Conservation (phyloP, 202 grass and related monocot species). For the Dendrocalamus latiflorus region DNA sequence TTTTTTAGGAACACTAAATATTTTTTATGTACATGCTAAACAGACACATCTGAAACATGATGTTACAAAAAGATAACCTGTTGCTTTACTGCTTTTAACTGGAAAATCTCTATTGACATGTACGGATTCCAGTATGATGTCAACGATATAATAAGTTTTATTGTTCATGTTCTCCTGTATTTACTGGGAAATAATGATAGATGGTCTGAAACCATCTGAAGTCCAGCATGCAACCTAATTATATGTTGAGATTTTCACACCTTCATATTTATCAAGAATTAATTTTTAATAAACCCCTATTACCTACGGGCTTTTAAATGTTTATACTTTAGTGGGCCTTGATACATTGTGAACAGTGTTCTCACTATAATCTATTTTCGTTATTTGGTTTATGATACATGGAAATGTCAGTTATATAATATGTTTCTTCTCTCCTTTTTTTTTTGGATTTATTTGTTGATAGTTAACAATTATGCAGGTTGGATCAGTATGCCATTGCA, state of each 20-base stretch:
- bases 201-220: background rate
- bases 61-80: background rate
- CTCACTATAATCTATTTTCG: background rate
- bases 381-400: background rate
- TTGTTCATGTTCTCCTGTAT: background rate
- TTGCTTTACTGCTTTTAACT: background rate
- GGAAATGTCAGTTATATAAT: background rate
- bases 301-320: background rate
- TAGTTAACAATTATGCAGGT: slow-evolving; percentile 41
- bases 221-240: background rate
- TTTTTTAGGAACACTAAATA: background rate
- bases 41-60: background rate
- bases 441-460: background rate
- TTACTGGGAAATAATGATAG: background rate
- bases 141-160: background rate
- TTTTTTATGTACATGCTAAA: background rate
- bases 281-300: background rate
- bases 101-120: background rate
- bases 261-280: background rate
- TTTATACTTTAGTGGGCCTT: background rate
- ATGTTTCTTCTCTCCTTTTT: background rate
- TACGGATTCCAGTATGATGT: background rate
- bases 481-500: slow-evolving; percentile 96
- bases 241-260: background rate
- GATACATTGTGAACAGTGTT: background rate